Percentiles rank a stretch among this genome's conserved stretches.
phyloP scores from a whole-genome alignment of 75 land plant genomes.

The Sequoiadendron giganteum region DNA sequence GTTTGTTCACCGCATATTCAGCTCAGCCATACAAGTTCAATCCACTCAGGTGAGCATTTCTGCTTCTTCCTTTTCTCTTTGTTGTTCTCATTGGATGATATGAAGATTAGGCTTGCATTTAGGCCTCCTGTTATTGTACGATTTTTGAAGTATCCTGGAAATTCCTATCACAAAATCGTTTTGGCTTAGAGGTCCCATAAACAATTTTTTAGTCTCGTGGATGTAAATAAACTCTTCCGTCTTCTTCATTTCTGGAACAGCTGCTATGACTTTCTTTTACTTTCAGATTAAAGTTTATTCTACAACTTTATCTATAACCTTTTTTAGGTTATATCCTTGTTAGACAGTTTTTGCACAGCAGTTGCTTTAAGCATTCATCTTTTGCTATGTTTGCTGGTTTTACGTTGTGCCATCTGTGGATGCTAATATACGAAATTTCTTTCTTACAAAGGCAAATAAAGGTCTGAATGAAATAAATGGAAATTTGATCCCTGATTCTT shows the following conservation, averaged over 20 bases:
- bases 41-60: slow-evolving; percentile 56
- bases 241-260: background rate
- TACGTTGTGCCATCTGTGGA: background rate
- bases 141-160: background rate
- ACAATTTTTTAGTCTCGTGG: background rate
- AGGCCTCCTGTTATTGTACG: background rate
- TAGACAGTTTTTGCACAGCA: background rate
- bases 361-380: background rate
- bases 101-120: background rate
- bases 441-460: background rate
- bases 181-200: background rate
- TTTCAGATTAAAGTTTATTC: background rate
- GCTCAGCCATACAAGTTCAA: slow-evolving; percentile 74
- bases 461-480: background rate
- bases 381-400: background rate
- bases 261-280: background rate
- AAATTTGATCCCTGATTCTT: background rate
- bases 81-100: background rate
- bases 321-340: background rate
- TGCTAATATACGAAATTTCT: background rate
- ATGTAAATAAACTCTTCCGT: background rate
- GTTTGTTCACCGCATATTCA: slow-evolving; percentile 55
- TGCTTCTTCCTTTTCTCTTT: background rate
- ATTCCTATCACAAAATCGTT: background rate
- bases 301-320: background rate